Conservation (phyloP, 164 flowering plant genomes). For the Warburgia ugandensis region DNA sequence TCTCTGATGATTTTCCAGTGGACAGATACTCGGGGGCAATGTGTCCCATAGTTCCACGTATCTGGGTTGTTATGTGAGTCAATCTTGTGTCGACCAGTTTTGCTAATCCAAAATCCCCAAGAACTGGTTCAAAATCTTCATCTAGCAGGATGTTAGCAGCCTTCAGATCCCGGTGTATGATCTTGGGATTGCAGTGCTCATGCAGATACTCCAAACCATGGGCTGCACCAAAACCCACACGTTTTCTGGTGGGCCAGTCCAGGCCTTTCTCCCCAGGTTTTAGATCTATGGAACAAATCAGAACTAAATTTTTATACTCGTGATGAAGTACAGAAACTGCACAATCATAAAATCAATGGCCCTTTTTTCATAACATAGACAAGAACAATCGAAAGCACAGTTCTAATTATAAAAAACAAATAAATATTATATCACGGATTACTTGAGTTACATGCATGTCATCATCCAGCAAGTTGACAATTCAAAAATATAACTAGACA, state of each 20-base stretch:
- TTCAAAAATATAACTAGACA: no score
- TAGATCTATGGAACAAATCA: constrained; percentile 14
- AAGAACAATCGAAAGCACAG: not conserved
- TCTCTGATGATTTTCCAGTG: constrained; percentile 52
- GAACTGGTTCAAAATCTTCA: constrained; percentile 51
- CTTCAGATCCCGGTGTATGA: constrained; percentile 59
- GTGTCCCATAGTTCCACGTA: constrained; percentile 62
- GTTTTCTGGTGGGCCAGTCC: constrained; percentile 51
- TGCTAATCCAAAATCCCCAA: constrained; percentile 60
- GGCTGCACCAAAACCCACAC: constrained; percentile 49
- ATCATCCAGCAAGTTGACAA: no score
- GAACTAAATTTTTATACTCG: not conserved
- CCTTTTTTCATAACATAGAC: no score
- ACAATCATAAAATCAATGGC: no score
- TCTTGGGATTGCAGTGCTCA: constrained; percentile 54
- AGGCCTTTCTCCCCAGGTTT: constrained; percentile 38
- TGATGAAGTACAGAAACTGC: constrained; percentile 1
- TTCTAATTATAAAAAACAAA: no score
- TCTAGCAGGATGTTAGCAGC: constrained; percentile 56
- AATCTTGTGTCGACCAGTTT: constrained; percentile 35
- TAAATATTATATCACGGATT: no score
- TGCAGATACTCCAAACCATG: constrained; percentile 51
- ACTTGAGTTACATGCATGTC: no score
- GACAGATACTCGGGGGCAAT: constrained; percentile 55
- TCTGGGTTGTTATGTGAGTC: constrained; percentile 56